Conservation (phyloP, 345 rosid genomes). For the Gossypium bickii region DNA sequence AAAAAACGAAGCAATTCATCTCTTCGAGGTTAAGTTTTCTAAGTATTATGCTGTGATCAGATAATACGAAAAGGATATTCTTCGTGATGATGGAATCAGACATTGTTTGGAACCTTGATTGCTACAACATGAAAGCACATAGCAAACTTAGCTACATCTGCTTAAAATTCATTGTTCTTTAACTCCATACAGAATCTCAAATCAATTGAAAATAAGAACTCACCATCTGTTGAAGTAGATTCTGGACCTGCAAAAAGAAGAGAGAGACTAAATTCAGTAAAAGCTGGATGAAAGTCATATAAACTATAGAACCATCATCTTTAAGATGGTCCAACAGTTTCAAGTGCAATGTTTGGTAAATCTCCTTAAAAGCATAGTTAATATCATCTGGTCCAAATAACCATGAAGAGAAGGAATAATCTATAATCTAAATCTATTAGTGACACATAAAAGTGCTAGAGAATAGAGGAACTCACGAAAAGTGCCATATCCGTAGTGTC, state of each 20-base stretch:
- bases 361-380: background rate
- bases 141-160: slow-evolving; percentile 10
- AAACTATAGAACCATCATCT: slow-evolving; percentile 1
- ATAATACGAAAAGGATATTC: slow-evolving; percentile 69
- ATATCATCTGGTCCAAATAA: background rate
- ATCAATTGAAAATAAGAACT: slow-evolving; percentile 18
- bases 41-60: background rate
- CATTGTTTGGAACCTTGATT: slow-evolving; percentile 87
- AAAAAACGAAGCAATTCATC: background rate
- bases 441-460: background rate
- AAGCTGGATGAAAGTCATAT: slow-evolving; percentile 1
- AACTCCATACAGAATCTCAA: background rate
- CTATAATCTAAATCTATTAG: background rate
- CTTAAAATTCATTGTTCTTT: background rate
- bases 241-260: slow-evolving; percentile 59
- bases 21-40: background rate
- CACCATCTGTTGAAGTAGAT: slow-evolving; percentile 91
- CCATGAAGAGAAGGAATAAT: background rate
- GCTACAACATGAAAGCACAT: slow-evolving; percentile 45
- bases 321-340: background rate
- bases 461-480: slow-evolving; percentile 39
- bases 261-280: slow-evolving; percentile 5
- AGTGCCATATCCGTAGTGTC: slow-evolving; percentile 55
- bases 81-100: slow-evolving; percentile 78
- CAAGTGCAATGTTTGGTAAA: background rate